Evolutionary conservation across 495 filamentous ascomycete genomes (phyloP).

Genomic region (Hypoxylon intermedium): DNA sequence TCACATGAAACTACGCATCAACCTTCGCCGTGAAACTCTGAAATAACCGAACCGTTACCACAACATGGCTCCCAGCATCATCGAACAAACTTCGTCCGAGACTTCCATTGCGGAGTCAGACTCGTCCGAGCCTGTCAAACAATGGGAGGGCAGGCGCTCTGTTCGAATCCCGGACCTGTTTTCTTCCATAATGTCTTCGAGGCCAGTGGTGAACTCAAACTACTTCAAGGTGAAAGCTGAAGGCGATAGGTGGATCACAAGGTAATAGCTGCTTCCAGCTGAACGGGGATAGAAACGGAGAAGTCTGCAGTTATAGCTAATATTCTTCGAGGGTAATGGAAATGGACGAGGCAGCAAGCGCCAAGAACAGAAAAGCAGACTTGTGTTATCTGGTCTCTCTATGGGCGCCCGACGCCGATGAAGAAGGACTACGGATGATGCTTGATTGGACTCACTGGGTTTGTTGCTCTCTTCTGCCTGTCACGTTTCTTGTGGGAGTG

Average conservation of each 20-base stretch:
- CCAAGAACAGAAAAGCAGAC: conserved; percentile 3
- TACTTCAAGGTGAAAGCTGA: conserved; percentile 25
- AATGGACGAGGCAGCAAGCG: conserved; percentile 1
- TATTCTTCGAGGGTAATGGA: conserved; percentile 3
- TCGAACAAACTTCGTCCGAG: too few species aligned
- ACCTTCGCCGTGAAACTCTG: too few species aligned
- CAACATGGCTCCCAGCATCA: too few species aligned
- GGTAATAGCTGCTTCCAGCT: not conserved
- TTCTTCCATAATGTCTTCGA: conserved; percentile 23
- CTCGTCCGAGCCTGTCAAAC: not conserved
- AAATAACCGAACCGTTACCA: too few species aligned
- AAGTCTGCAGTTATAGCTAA: not conserved
- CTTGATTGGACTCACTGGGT: conserved; percentile 20
- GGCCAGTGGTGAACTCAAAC: conserved; percentile 14
- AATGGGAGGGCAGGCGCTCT: not conserved
- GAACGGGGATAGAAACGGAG: not conserved
- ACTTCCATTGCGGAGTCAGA: too few species aligned
- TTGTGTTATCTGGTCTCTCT: conserved; percentile 10
- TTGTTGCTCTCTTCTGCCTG: not conserved
- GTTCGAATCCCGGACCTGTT: conserved; percentile 25
- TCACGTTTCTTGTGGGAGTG: not conserved
- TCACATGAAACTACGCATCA: too few species aligned
- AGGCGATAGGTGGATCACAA: conserved; percentile 22
- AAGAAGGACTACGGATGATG: conserved; percentile 11
- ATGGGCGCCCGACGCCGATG: conserved; percentile 8